Evolutionary conservation across 257 asterid species (phyloP), one percentile per base, ranked within the genome.

Genomic region (Apocynum venetum): DNA sequence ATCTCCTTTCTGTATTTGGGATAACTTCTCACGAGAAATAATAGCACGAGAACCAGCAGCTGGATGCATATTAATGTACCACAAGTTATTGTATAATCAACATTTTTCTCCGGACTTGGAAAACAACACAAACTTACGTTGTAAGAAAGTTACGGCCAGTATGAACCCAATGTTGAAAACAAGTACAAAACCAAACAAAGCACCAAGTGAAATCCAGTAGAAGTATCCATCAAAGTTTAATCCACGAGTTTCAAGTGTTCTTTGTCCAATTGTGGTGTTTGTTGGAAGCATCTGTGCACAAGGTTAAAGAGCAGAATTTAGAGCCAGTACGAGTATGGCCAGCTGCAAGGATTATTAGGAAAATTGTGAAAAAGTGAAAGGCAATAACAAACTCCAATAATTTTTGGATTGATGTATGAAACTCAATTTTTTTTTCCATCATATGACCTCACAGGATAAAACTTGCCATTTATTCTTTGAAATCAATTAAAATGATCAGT

Each of bases 161-260:
- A 75, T 72, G 76, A 82, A 88, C 8, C 97, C 95, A 73, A 89
- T 53, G 77, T 88, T 88, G 81, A 89, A 85, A 72, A 87, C 60
- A 61, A 89, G 35, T 71, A 91, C 56, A 49, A 88, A 71, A 13
- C 95, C 91, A 53, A 91, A 74, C 25, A 91, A 71, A 59, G 91
- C 92, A 51, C 86, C 88, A 61, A 91, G 81, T 36, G 95, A 88
- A 78, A 89, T 81, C 95, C 97, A 91, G 51, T 82, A 83, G 14
- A 80, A 61, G 74, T 74, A 10, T 74, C 81, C 80, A 46, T 80
- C 83, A 72, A 84, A 87, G 81, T 81, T 73, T 48, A 91, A 73
- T 31, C 95, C 93, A 19, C 89, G 97, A 70, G 65, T 79, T 71
- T 79, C 89, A 79, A 91, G 94, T 41, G 85, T 79, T 82, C 78